phyloP scores from a whole-genome alignment of 352 stramenopile species.

The Plasmopara viticola region DNA sequence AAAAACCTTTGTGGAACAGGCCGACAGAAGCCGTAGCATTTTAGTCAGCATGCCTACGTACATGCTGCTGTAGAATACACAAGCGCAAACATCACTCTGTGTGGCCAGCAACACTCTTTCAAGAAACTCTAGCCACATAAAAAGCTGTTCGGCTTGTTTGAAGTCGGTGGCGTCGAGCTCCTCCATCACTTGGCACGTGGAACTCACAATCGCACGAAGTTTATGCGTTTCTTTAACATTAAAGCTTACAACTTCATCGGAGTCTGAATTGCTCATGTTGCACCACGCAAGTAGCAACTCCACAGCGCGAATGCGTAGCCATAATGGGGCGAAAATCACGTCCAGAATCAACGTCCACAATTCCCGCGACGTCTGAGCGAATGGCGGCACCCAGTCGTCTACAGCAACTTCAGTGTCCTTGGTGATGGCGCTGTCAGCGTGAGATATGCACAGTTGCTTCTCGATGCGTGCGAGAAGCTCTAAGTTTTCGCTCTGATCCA shows the following conservation, averaged over 20 bases:
- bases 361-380: conserved; percentile 27
- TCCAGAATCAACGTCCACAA: conserved; percentile 64
- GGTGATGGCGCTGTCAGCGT: background rate
- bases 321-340: conserved; percentile 62
- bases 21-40: conserved; percentile 48
- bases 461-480: conserved; percentile 44
- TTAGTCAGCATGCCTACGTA: conserved; percentile 58
- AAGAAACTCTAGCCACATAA: conserved; percentile 60
- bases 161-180: conserved; percentile 39
- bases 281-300: conserved; percentile 51
- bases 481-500: conserved; percentile 44
- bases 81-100: conserved; percentile 30
- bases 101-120: conserved; percentile 44
- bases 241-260: conserved; percentile 7
- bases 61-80: conserved; percentile 41
- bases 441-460: conserved; percentile 20
- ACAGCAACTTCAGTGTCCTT: conserved; percentile 1
- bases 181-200: conserved; percentile 58
- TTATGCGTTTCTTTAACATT: conserved; percentile 27
- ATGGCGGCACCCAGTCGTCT: conserved; percentile 12
- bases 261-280: conserved; percentile 15
- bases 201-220: conserved; percentile 65
- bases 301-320: conserved; percentile 49
- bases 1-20: conserved; percentile 61
- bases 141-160: conserved; percentile 40